These are phyloP conservation scores for Musa itinerans DNA, from an alignment of 176 grass and related monocot species.

Conservation along the genomic window DNA sequence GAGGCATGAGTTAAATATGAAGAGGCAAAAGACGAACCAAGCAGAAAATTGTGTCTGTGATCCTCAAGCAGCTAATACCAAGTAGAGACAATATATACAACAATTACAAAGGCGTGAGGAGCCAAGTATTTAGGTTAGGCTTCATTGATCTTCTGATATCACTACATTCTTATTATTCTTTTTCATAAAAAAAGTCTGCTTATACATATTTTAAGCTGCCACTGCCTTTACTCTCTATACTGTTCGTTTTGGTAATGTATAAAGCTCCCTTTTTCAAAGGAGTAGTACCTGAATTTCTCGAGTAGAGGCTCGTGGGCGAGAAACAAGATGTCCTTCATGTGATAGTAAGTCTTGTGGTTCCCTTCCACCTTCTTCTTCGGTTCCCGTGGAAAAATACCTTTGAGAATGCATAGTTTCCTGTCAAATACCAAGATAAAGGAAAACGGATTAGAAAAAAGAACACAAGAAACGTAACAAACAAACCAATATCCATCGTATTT, in stretches of 20 bases:
- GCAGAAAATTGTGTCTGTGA: background rate
- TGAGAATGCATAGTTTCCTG: slow-evolving; percentile 98
- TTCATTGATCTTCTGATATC: no score
- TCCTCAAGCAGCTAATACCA: background rate
- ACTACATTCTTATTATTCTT: background rate
- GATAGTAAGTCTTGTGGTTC: slow-evolving; percentile 95
- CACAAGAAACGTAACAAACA: background rate
- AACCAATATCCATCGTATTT: background rate
- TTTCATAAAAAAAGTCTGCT: background rate
- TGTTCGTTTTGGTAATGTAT: background rate
- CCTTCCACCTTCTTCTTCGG: slow-evolving; percentile 94
- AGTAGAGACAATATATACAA: background rate
- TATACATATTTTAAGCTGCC: background rate
- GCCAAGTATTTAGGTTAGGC: no score
- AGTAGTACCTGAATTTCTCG: slow-evolving; percentile 56
- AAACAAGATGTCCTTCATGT: slow-evolving; percentile 84
- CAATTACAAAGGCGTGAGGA: no score
- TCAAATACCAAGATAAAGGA: background rate
- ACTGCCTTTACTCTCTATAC: no score
- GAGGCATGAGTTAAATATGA: background rate
- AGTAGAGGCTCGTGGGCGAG: slow-evolving; percentile 67
- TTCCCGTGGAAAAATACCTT: slow-evolving; percentile 73
- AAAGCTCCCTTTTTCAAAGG: background rate
- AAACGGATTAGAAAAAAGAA: background rate
- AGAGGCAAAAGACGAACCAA: no score